Percentiles rank a stretch among this genome's conserved stretches.
Evolutionary conservation across 2,329 filamentous ascomycete genomes (phyloP).

Genomic region (Tricladium varicosporioides): DNA sequence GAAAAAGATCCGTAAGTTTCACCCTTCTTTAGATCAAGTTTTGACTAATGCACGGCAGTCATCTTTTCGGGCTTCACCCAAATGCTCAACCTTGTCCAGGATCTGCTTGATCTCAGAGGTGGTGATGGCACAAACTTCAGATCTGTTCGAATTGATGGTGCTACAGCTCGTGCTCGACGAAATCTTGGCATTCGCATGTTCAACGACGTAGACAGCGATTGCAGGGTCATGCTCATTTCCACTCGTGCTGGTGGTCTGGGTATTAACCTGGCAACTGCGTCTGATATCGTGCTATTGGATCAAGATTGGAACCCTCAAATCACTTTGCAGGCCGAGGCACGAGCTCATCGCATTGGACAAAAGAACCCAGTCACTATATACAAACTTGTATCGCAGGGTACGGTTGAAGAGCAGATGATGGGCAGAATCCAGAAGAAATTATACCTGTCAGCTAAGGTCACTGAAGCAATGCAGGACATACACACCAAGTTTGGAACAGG

Average conservation of each 20-base stretch:
- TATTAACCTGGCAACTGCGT: constrained; percentile 93
- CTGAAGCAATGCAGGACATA: constrained; percentile 55
- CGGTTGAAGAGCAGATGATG: constrained; percentile 85
- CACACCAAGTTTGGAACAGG: constrained; percentile 38
- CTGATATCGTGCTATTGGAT: constrained; percentile 96
- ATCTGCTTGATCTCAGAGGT: constrained; percentile 61
- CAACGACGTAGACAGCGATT: constrained; percentile 75
- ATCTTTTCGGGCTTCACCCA: constrained; percentile 95
- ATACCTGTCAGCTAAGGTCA: constrained; percentile 59
- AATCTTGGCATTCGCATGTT: constrained; percentile 94
- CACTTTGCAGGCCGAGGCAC: constrained; percentile 89
- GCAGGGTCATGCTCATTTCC: constrained; percentile 89
- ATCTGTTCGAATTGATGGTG: constrained; percentile 81
- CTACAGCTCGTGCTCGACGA: constrained; percentile 75
- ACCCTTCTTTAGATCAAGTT: neutral
- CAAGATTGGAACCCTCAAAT: constrained; percentile 98
- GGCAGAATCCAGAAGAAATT: constrained; percentile 51
- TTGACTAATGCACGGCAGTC: constrained; percentile 38
- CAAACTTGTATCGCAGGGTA: constrained; percentile 83
- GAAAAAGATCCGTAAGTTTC: constrained; percentile 78
- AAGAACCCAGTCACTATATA: constrained; percentile 94
- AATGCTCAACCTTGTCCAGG: constrained; percentile 86
- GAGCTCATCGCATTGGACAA: constrained; percentile 94
- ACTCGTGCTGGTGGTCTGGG: constrained; percentile 93
- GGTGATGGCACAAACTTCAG: constrained; percentile 63